Evolutionary conservation across 1,139 yeast species (phyloP).

Genomic region (Hanseniaspora gamundiae): DNA sequence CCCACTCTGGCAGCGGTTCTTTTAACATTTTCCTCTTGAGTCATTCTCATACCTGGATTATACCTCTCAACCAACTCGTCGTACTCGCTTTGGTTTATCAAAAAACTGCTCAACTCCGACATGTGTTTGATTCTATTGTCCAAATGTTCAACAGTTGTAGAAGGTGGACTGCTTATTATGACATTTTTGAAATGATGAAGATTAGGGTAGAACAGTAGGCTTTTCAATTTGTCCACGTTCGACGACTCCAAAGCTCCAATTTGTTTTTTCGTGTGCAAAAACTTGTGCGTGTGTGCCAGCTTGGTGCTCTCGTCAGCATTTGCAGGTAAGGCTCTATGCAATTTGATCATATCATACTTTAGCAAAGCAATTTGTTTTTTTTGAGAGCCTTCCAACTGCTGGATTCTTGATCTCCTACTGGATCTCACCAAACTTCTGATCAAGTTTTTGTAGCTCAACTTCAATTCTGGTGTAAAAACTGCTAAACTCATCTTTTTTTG

Average conservation of each 20-base stretch:
- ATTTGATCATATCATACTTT: conserved; percentile 42
- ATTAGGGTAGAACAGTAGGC: conserved; percentile 12
- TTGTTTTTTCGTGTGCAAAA: conserved; percentile 23
- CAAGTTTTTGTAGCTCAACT: conserved; percentile 22
- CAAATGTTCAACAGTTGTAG: neutral
- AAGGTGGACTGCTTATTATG: conserved; percentile 10
- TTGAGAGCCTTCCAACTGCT: conserved; percentile 34
- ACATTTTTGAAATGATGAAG: conserved; percentile 9
- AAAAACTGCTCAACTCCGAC: conserved; percentile 31
- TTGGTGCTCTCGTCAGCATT: conserved; percentile 13
- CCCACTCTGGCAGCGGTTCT: conserved; percentile 84
- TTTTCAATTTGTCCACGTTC: conserved; percentile 10
- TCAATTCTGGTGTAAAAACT: neutral
- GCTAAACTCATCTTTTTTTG: neutral
- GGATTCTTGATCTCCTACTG: conserved; percentile 32
- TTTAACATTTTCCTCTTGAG: conserved; percentile 64
- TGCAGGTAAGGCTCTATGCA: conserved; percentile 28
- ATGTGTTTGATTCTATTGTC: neutral
- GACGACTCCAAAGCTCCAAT: conserved; percentile 16
- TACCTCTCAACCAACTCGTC: conserved; percentile 72
- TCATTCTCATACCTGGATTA: conserved; percentile 71
- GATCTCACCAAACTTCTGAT: conserved; percentile 35
- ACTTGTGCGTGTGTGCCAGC: conserved; percentile 26
- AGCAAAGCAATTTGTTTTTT: conserved; percentile 41
- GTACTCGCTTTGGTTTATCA: conserved; percentile 65